Conservation (phyloP, 306 rosid species). For the Trichosanthes cucumerina region DNA sequence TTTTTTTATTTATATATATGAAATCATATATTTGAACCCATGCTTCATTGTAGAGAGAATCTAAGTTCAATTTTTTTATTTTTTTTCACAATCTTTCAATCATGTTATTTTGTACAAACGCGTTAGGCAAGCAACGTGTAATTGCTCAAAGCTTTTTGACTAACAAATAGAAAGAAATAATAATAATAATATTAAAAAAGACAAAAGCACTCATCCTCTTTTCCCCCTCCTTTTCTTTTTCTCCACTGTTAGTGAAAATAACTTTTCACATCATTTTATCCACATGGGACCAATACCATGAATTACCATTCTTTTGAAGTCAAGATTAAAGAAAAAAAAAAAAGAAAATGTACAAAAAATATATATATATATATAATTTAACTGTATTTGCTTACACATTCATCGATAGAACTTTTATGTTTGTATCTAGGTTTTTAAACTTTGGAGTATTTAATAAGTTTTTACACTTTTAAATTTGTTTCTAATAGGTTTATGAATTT, state of each 20-base stretch:
- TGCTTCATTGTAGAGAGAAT: not conserved
- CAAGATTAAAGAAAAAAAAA: not conserved
- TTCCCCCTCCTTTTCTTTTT: not conserved
- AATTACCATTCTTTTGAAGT: not conserved
- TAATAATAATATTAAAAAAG: not conserved
- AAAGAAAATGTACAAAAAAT: not conserved
- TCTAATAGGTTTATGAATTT: too few species aligned
- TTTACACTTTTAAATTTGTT: too few species aligned
- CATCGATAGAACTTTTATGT: not conserved
- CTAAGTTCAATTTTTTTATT: not conserved
- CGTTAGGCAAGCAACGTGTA: not conserved
- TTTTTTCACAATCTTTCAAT: not conserved
- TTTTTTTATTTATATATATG: not conserved
- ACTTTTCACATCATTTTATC: slow-evolving; percentile 1
- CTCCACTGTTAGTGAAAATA: not conserved
- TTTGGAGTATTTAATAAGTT: too few species aligned
- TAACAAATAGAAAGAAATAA: not conserved
- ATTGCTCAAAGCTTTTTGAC: not conserved
- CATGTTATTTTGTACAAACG: not conserved
- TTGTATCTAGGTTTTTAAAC: not conserved
- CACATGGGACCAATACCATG: not conserved
- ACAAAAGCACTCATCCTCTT: not conserved
- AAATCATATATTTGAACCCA: not conserved
- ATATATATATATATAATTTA: too few species aligned
- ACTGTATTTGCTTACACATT: too few species aligned